phyloP scores from a whole-genome alignment of 2,329 filamentous ascomycete genomes.

The Bipolaris sorokiniana region DNA sequence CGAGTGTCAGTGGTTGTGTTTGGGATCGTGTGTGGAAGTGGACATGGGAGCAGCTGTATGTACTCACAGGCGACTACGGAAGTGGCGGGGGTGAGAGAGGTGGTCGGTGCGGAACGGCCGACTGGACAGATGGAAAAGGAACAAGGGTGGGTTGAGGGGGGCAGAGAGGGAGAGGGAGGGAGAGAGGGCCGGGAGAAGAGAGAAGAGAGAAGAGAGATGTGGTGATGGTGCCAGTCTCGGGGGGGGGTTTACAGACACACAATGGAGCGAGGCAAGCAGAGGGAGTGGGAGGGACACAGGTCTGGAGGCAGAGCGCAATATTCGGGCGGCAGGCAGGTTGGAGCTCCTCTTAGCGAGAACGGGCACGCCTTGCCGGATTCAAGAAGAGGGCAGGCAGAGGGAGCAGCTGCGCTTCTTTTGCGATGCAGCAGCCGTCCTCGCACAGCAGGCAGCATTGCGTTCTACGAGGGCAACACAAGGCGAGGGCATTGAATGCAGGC shows the following conservation, averaged over 20 bases:
- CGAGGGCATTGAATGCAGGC: slow-evolving; percentile 14
- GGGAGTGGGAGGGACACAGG: slow-evolving; percentile 22
- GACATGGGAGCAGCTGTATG: slow-evolving; percentile 14
- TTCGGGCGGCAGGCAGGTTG: slow-evolving; percentile 29
- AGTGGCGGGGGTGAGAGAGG: slow-evolving; percentile 46
- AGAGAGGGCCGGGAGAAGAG: slow-evolving; percentile 25
- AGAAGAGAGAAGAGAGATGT: slow-evolving; percentile 29
- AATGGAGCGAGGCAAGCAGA: slow-evolving; percentile 34
- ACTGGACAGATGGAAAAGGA: slow-evolving; percentile 18
- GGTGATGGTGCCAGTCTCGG: slow-evolving; percentile 20
- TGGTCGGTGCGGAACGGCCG: slow-evolving; percentile 38
- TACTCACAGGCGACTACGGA: slow-evolving; percentile 41
- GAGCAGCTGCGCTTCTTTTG: slow-evolving; percentile 14
- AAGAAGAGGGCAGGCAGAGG: slow-evolving; percentile 23
- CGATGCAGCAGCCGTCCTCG: slow-evolving; percentile 13
- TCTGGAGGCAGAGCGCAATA: slow-evolving; percentile 19
- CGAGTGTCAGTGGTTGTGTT: slow-evolving; percentile 30
- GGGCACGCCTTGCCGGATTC: slow-evolving; percentile 37
- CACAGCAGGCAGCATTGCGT: slow-evolving; percentile 16
- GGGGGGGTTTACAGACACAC: slow-evolving; percentile 16
- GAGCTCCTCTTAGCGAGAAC: slow-evolving; percentile 42
- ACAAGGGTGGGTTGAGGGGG: slow-evolving; percentile 24
- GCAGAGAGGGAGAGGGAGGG: slow-evolving; percentile 28
- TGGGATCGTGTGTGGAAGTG: slow-evolving; percentile 25
- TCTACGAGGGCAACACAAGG: slow-evolving; percentile 15